These are phyloP conservation scores for Curvularia eragrostidis DNA, from an alignment of 2,329 filamentous ascomycete genomes.

Conservation along the genomic window DNA sequence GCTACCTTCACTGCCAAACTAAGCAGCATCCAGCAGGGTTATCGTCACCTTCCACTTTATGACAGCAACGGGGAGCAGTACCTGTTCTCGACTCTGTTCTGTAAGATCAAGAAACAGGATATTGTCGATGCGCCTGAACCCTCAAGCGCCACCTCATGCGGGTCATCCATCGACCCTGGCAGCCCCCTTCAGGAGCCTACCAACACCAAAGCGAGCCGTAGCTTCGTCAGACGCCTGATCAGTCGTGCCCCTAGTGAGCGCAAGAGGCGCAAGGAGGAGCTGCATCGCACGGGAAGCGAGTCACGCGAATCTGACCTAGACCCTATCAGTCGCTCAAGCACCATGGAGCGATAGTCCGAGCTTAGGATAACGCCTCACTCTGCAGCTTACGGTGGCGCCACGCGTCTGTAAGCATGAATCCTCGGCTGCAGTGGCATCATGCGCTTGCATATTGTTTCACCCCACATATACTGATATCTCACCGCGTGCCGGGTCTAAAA, in stretches of 20 bases:
- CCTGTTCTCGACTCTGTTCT: constrained; percentile 93
- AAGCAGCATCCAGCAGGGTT: constrained; percentile 85
- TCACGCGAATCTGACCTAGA: constrained; percentile 43
- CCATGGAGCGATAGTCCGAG: constrained; percentile 40
- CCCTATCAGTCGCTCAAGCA: constrained; percentile 46
- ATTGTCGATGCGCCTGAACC: constrained; percentile 51
- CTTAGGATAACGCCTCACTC: constrained; percentile 23
- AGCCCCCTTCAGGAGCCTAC: constrained; percentile 42
- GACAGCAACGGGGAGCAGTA: constrained; percentile 91
- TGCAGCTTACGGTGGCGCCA: constrained; percentile 32
- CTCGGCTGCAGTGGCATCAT: constrained; percentile 26
- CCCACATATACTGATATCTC: constrained; percentile 19
- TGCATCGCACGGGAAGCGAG: constrained; percentile 35
- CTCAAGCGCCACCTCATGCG: constrained; percentile 29
- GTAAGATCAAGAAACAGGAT: constrained; percentile 75
- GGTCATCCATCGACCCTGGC: constrained; percentile 36
- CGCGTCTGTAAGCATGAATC: constrained; percentile 28
- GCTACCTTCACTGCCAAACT: constrained; percentile 95
- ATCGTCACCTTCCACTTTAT: constrained; percentile 87
- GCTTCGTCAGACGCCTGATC: constrained; percentile 53
- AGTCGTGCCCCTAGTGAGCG: constrained; percentile 53
- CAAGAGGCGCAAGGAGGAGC: constrained; percentile 46
- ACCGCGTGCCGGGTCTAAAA: constrained; percentile 22
- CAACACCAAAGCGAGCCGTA: constrained; percentile 41
- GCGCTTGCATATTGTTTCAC: constrained; percentile 30